Conservation (phyloP, 306 rosid species). For the Styphnolobium japonicum region DNA sequence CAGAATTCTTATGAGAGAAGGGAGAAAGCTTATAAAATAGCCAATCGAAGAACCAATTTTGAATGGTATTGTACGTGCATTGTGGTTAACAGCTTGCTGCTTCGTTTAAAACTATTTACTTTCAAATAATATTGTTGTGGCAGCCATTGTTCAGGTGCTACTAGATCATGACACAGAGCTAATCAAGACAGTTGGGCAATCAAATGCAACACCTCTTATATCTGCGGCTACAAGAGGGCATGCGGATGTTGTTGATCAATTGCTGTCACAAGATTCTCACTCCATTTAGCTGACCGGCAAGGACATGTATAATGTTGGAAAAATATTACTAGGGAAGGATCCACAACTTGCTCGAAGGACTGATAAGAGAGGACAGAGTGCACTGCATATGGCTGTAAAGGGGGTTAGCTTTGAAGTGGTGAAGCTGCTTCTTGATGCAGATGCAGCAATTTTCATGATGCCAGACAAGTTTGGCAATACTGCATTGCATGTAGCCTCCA, state of each 20-base stretch:
- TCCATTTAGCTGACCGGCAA: constrained; percentile 70
- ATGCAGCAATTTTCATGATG: constrained; percentile 60
- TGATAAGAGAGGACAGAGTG: constrained; percentile 76
- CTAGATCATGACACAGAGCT: constrained; percentile 56
- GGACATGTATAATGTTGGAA: constrained; percentile 59
- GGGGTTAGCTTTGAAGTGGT: constrained; percentile 60
- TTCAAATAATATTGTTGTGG: background rate
- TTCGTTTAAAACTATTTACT: background rate
- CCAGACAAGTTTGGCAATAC: constrained; percentile 73
- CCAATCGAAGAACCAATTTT: too few relatives aligned
- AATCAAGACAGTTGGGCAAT: constrained; percentile 55
- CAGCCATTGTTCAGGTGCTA: constrained; percentile 43
- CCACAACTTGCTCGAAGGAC: constrained; percentile 62
- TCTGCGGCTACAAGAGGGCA: constrained; percentile 72
- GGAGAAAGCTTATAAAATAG: too few relatives aligned
- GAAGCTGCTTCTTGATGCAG: constrained; percentile 46
- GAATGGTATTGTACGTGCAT: too few relatives aligned
- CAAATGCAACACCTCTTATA: constrained; percentile 70
- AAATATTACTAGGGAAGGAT: constrained; percentile 45
- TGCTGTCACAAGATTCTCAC: constrained; percentile 45
- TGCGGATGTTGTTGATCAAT: constrained; percentile 42
- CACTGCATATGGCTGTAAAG: constrained; percentile 78
- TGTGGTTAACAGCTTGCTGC: background rate
- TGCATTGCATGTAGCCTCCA: constrained; percentile 64
- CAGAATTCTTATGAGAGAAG: too few relatives aligned